phyloP scores from a whole-genome alignment of 192 early-diverging fungal genomes.

The Coemansia sp. region DNA sequence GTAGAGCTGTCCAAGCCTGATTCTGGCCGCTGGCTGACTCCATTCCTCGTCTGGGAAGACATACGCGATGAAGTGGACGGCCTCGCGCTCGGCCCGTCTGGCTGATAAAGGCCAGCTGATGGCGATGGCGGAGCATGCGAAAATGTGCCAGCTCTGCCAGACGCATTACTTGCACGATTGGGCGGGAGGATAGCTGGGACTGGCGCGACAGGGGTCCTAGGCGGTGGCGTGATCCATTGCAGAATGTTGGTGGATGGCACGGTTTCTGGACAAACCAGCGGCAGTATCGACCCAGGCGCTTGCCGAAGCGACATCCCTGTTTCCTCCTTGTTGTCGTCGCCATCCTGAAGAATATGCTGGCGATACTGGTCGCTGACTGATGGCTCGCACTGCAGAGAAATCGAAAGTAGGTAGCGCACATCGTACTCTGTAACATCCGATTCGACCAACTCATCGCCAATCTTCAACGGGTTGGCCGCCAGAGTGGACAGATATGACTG shows the following conservation, averaged over 20 bases:
- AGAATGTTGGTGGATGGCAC: conserved; percentile 53
- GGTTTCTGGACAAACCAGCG: conserved; percentile 55
- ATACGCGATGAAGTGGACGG: conserved; percentile 5
- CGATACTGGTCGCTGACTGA: conserved; percentile 49
- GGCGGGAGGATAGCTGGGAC: conserved; percentile 14
- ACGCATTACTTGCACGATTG: conserved; percentile 14
- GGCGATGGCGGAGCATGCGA: conserved; percentile 25
- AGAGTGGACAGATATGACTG: conserved; percentile 33
- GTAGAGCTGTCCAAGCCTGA: neutral
- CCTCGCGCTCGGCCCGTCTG: neutral
- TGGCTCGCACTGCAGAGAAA: conserved; percentile 54
- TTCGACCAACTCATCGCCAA: conserved; percentile 51
- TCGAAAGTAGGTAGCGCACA: conserved; percentile 40
- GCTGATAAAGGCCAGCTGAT: neutral
- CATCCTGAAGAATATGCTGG: conserved; percentile 27
- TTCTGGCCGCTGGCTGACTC: neutral
- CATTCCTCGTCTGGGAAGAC: conserved; percentile 8
- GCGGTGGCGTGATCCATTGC: conserved; percentile 51
- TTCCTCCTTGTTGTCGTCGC: conserved; percentile 15
- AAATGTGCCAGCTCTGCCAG: conserved; percentile 45
- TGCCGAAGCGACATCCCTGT: conserved; percentile 30
- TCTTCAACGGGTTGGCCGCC: conserved; percentile 43
- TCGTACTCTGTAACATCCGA: conserved; percentile 51
- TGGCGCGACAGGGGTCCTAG: conserved; percentile 28
- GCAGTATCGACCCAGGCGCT: conserved; percentile 52